Evolutionary conservation across 2,329 filamentous ascomycete species (phyloP).

Genomic region (Ophiocordyceps robertsii): DNA sequence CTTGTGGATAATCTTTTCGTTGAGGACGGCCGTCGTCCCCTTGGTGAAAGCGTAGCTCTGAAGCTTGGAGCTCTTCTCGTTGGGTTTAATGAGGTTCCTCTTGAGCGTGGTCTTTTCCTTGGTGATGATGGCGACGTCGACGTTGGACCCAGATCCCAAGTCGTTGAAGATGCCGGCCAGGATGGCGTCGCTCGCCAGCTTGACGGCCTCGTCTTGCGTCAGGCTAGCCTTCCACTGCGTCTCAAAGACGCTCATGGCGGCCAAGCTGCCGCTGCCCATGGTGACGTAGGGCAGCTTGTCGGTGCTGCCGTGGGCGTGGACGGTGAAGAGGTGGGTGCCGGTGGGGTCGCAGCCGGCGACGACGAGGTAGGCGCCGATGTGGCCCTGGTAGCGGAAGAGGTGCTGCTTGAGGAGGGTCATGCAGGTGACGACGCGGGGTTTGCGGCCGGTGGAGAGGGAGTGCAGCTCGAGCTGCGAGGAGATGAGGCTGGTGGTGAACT

Average conservation of each 20-base stretch:
- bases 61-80: slow-evolving; percentile 81
- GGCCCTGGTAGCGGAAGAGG: slow-evolving; percentile 93
- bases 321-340: slow-evolving; percentile 88
- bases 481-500: slow-evolving; percentile 97
- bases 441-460: slow-evolving; percentile 87
- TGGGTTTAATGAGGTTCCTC: slow-evolving; percentile 87
- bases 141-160: slow-evolving; percentile 89
- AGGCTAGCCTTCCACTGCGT: slow-evolving; percentile 79
- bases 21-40: slow-evolving; percentile 90
- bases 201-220: slow-evolving; percentile 67
- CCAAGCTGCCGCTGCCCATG: slow-evolving; percentile 92
- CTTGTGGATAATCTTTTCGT: slow-evolving; percentile 91
- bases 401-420: slow-evolving; percentile 99
- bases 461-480: slow-evolving; percentile 98
- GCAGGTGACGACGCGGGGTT: slow-evolving; percentile 93
- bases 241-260: slow-evolving; percentile 97
- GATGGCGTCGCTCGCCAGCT: slow-evolving; percentile 75
- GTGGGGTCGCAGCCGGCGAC: slow-evolving; percentile 95
- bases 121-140: slow-evolving; percentile 92
- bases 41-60: slow-evolving; percentile 82
- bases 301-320: slow-evolving; percentile 94
- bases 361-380: slow-evolving; percentile 96
- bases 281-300: slow-evolving; percentile 99
- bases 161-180: slow-evolving; percentile 98
- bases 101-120: slow-evolving; percentile 87